A percentile compares a stretch with the other conserved stretches of the same genome.
These are phyloP conservation scores for Citrullus colocynthis DNA, from an alignment of 306 rosid genomes.

Conservation along the genomic window DNA sequence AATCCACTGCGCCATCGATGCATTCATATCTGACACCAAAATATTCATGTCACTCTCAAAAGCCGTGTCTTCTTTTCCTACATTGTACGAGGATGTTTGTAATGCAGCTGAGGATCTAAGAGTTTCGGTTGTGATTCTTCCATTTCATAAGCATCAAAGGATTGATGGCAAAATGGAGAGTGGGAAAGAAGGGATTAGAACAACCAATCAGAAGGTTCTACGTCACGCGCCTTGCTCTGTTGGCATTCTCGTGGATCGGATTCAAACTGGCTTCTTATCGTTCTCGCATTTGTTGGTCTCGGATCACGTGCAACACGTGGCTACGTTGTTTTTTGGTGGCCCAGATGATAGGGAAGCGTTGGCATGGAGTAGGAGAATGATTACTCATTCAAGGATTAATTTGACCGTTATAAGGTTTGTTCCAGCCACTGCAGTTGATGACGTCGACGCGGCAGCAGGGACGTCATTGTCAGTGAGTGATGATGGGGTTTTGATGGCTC, in stretches of 20 bases:
- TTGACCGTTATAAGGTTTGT: conserved; percentile 59
- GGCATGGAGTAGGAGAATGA: conserved; percentile 72
- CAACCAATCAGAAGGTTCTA: conserved; percentile 76
- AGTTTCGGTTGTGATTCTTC: conserved; percentile 42
- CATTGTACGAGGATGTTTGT: conserved; percentile 69
- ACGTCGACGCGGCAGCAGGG: neutral
- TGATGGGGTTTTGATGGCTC: conserved; percentile 48
- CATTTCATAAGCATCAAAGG: conserved; percentile 80
- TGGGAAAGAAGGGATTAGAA: conserved; percentile 66
- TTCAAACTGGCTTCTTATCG: conserved; percentile 30
- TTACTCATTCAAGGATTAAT: conserved; percentile 33
- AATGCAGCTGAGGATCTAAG: conserved; percentile 62
- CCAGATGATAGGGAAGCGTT: conserved; percentile 80
- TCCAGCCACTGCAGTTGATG: conserved; percentile 4
- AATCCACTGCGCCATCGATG: conserved; percentile 52
- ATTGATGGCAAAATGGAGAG: conserved; percentile 84
- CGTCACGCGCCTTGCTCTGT: conserved; percentile 79
- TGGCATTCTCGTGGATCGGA: conserved; percentile 56
- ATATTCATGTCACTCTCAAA: conserved; percentile 38
- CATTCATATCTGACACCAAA: conserved; percentile 41
- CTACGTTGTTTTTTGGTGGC: conserved; percentile 69
- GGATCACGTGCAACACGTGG: conserved; percentile 43
- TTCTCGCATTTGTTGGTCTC: conserved; percentile 42
- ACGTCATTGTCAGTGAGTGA: neutral
- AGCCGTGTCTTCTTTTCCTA: conserved; percentile 42